Evolutionary conservation across 2,329 filamentous ascomycete species (phyloP), one percentile per base, ranked within the genome.

Genomic region (Byssothecium circinans): DNA sequence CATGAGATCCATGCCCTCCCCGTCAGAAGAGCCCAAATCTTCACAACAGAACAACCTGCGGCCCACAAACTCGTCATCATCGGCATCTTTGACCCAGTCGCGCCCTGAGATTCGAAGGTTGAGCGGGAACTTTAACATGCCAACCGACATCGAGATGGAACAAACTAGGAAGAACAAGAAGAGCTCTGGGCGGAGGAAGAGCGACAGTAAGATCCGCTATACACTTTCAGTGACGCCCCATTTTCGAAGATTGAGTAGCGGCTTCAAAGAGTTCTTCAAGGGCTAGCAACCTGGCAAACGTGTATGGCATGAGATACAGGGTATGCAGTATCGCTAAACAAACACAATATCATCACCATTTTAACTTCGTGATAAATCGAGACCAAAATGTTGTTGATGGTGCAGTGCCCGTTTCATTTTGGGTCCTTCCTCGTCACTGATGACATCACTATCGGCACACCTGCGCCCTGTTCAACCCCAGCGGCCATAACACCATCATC

Each of bases 91-190:
- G n/a, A 27, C 17, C 14, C 12, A 8, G 6, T 36, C 42, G 20
- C 53, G 39, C n/a, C 32, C 43, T 34, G 56, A 60, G 35, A 42
- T 60, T 8, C 48, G 43, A 20, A 44, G 55, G 35, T 40, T 64
- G 39, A 62, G 60, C 41, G 61, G 56, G 12, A 58, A 58, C 10
- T 65, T 65, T 47, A 64, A 65, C 30, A 54, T 60, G 8, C 62
- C 62, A n/a, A 65, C 62, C 12, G 22, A 56, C 11, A 46, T 61
- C 7, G 61, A 64, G 36, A 43, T 65, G 2, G 51, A 59, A 45
- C 49, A 54, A 38, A 46, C 58, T 12, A 58, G 48, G 3, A 45
- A 23, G 18, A 23, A 33, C 14, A 34, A 35, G 39, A 36, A 15
- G 11, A 35, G 14, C 15, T 11, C 20, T 8, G 32, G 20, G 23